Base-by-base conservation (phyloP, 2,329 filamentous ascomycete genomes). In the Aspergillus luchuensis region DNA sequence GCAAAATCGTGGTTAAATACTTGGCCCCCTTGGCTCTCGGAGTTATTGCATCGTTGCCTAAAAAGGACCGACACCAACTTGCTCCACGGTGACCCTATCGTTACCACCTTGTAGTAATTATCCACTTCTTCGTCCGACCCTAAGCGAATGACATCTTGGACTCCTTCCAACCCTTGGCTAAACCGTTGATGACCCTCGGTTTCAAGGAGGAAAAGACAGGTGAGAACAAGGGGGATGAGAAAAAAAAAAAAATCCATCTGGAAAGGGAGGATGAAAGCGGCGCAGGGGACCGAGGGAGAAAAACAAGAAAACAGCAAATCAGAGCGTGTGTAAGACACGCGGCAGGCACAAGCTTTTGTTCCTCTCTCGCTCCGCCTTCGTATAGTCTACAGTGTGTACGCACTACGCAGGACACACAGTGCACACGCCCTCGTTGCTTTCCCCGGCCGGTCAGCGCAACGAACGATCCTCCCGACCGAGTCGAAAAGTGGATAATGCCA, bases 261-360 rank as follows among this genome's bases (percentile, higher is more conserved):
- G 47, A 28, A 28, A 50, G 47, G 47, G 25, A 50, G 47, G 25
- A 50, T 7, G 47, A 50, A 50, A 30, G 15, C 15, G 47, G 47
- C 47, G 51, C 57, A 47, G 48, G 43, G 50, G 57, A 53, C 17
- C 10, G n/a, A 45, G 41, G 41, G 41, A 30, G 21, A 45, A 45
- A 45, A 19, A 23, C 6, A 21, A 45, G 21, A 45, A 23, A 45
- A 45, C 11, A 13, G 33, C 33, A 13, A 36, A 39, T 43, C 19
- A 45, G 41, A n/a, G 39, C 36, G 39, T 23, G 13, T 49, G 41
- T 41, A 38, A 56, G 39, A 56, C 53, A 56, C 56, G 45, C 49
- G 33, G 41, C 36, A 45, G 47, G 58, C 55, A 60, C 58, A 63
- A 63, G 61, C 61, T 63, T 63, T 60, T 55, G 15, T 45, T 21